phyloP scores from a whole-genome alignment of 1,284 basidiomycete species.

The Rhodotorula sp. region DNA sequence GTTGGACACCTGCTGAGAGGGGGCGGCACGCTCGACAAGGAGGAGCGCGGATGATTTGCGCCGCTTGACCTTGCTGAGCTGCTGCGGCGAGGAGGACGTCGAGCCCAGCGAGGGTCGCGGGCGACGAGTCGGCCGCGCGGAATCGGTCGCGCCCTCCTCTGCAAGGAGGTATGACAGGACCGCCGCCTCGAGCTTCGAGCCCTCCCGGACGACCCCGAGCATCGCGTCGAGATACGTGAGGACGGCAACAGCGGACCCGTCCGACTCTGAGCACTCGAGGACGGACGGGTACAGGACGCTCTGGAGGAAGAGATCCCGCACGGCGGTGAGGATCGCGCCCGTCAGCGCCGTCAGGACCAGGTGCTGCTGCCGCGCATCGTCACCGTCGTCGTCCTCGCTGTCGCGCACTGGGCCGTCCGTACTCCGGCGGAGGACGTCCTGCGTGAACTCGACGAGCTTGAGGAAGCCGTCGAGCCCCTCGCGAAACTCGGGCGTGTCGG shows the following conservation, averaged over 20 bases:
- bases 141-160: constrained; percentile 62
- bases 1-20: constrained; percentile 50
- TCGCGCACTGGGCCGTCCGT: constrained; percentile 57
- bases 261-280: constrained; percentile 85
- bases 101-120: not conserved
- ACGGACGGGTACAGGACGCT: constrained; percentile 86
- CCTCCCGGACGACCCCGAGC: constrained; percentile 71
- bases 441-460: constrained; percentile 85
- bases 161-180: constrained; percentile 76
- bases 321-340: constrained; percentile 22
- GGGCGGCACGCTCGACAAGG: constrained; percentile 70
- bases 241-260: constrained; percentile 93
- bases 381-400: constrained; percentile 44
- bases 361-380: constrained; percentile 20
- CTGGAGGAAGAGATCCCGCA: constrained; percentile 52
- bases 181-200: constrained; percentile 65
- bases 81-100: constrained; percentile 2
- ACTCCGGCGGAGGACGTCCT: constrained; percentile 63
- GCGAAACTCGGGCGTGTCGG: constrained; percentile 73
- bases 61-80: constrained; percentile 51
- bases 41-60: constrained; percentile 82
- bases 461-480: constrained; percentile 81
- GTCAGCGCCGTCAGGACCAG: constrained; percentile 32
- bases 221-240: constrained; percentile 92
- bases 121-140: not conserved